phyloP scores from a whole-genome alignment of 2,329 filamentous ascomycete species.

The Paraconiothyrium brasiliense region DNA sequence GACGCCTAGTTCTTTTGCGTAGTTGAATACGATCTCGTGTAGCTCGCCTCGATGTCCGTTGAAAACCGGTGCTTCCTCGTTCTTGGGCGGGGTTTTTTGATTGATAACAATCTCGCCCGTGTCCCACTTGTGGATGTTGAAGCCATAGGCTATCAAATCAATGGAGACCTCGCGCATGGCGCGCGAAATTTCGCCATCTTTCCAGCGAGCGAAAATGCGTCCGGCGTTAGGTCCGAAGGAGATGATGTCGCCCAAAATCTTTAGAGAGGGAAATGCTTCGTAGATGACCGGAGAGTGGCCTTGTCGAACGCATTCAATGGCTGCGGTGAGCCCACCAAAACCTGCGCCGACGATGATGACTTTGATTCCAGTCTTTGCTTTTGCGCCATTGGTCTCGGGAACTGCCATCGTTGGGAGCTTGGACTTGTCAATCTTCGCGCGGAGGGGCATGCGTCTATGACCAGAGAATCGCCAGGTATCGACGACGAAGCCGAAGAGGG shows the following conservation, averaged over 20 bases:
- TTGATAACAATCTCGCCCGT: constrained; percentile 69
- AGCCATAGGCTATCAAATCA: constrained; percentile 63
- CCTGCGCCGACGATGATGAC: constrained; percentile 63
- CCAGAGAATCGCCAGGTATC: constrained; percentile 9
- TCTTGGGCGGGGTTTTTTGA: constrained; percentile 57
- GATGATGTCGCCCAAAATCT: constrained; percentile 69
- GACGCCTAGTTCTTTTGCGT: constrained; percentile 64
- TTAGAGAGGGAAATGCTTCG: constrained; percentile 66
- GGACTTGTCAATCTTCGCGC: constrained; percentile 28
- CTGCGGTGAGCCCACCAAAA: constrained; percentile 69
- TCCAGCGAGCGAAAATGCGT: constrained; percentile 69
- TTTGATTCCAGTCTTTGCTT: constrained; percentile 59
- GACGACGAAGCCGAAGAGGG: not conserved
- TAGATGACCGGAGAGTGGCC: constrained; percentile 68
- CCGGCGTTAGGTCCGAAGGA: constrained; percentile 69
- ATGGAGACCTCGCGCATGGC: constrained; percentile 63
- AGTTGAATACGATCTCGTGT: constrained; percentile 67
- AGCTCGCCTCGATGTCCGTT: constrained; percentile 70
- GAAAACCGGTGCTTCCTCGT: constrained; percentile 63
- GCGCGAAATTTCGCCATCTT: constrained; percentile 57
- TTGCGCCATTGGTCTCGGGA: constrained; percentile 24
- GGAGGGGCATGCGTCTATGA: constrained; percentile 31
- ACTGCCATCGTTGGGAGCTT: constrained; percentile 35
- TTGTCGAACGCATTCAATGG: constrained; percentile 70
- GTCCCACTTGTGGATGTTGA: constrained; percentile 68